phyloP scores from a whole-genome alignment of 202 grass and related monocot genomes.

The Brachypodium distachyon region DNA sequence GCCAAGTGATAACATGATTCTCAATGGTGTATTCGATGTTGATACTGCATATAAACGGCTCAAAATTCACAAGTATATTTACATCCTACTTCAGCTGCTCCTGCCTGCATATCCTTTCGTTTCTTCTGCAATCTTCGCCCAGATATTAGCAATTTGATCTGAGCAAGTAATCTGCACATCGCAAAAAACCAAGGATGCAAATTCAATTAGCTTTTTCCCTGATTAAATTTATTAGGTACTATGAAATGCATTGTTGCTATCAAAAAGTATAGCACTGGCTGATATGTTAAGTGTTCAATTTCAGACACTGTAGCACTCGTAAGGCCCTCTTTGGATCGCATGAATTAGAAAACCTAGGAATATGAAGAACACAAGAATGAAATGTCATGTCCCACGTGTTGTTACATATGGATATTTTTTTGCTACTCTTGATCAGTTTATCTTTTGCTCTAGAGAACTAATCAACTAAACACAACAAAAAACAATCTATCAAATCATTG shows the following conservation, averaged over 20 bases:
- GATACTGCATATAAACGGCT: slow-evolving; percentile 1
- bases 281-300: background rate
- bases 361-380: too few relatives aligned
- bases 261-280: background rate
- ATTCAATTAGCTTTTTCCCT: background rate
- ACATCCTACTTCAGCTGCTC: slow-evolving; percentile 45
- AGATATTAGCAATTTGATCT: slow-evolving; percentile 58
- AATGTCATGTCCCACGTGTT: too few relatives aligned
- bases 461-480: background rate
- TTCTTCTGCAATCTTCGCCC: slow-evolving; percentile 79
- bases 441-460: background rate
- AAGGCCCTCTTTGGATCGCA: too few relatives aligned
- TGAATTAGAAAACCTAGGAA: too few relatives aligned
- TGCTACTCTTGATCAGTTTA: background rate
- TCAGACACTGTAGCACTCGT: background rate
- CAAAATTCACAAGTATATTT: slow-evolving; percentile 28
- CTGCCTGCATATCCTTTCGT: slow-evolving; percentile 44
- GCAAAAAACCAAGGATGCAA: background rate
- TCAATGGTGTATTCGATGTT: background rate
- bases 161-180: slow-evolving; percentile 52
- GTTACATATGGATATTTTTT: background rate
- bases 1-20: background rate
- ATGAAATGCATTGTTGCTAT: background rate
- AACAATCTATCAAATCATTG: background rate
- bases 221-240: background rate